Percentiles rank a stretch among this genome's conserved stretches.
phyloP scores from a whole-genome alignment of 352 stramenopile species.

The Pythium rhizo-oryzae region DNA sequence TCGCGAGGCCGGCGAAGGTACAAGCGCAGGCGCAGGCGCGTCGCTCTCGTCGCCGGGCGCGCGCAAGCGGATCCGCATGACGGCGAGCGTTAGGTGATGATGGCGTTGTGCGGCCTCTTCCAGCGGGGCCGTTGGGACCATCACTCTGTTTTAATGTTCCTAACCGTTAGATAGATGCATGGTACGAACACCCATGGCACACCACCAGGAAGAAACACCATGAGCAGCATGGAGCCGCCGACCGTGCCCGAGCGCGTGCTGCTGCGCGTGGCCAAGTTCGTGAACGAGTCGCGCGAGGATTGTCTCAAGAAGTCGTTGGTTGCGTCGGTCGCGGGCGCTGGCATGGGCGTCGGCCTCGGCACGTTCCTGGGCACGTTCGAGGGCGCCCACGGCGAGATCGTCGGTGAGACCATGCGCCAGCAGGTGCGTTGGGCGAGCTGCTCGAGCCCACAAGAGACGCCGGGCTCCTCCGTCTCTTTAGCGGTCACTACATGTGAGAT shows the following conservation, averaged over 20 bases:
- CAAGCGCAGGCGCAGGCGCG: conserved; percentile 19
- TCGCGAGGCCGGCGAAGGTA: conserved; percentile 1
- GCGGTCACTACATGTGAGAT: no score
- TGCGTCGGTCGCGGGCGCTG: conserved; percentile 62
- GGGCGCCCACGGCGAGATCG: conserved; percentile 81
- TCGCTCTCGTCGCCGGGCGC: conserved; percentile 60
- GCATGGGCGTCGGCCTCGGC: conserved; percentile 82
- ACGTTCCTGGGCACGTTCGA: conserved; percentile 90
- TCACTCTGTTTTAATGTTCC: neutral
- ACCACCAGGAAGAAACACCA: neutral
- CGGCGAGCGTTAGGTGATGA: no score
- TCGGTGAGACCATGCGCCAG: conserved; percentile 85
- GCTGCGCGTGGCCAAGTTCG: conserved; percentile 67
- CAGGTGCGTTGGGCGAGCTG: no score
- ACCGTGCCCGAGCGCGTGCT: conserved; percentile 40
- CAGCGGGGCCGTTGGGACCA: neutral
- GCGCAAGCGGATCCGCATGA: conserved; percentile 65
- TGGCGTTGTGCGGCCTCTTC: neutral
- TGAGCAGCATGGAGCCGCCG: conserved; percentile 26
- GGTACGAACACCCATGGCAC: conserved; percentile 11
- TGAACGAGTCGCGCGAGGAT: conserved; percentile 77
- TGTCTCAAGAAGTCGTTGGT: conserved; percentile 88
- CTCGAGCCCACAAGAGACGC: no score
- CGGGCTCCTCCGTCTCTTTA: no score
- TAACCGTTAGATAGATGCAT: neutral